Percentiles rank a stretch among this genome's conserved stretches.
Evolutionary conservation across 2,329 filamentous ascomycete genomes (phyloP).

Genomic region (Aspergillus persii): DNA sequence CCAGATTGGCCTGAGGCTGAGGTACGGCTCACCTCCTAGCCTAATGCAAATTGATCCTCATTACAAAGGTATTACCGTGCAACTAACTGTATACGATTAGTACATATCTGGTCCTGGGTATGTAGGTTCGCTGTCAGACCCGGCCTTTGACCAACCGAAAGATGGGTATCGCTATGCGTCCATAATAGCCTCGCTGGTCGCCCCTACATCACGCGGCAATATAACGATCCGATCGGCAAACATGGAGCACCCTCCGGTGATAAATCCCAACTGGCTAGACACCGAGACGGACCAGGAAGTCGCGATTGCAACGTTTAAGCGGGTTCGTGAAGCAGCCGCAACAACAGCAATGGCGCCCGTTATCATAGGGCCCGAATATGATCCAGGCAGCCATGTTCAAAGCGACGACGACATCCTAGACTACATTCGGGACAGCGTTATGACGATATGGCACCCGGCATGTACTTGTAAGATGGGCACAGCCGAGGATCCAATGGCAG

Average conservation of each 20-base stretch:
- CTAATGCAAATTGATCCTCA: not conserved
- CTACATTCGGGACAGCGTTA: slow-evolving; percentile 23
- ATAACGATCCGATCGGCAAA: slow-evolving; percentile 42
- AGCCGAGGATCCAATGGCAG: slow-evolving; percentile 26
- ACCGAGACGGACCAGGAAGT: slow-evolving; percentile 43
- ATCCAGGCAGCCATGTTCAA: slow-evolving; percentile 35
- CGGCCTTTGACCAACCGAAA: slow-evolving; percentile 8
- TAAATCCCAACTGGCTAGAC: slow-evolving; percentile 48
- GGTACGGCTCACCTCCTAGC: not conserved
- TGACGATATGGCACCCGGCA: slow-evolving; percentile 34
- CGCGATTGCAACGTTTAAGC: slow-evolving; percentile 42
- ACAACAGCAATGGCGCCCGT: slow-evolving; percentile 24
- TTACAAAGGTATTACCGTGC: not conserved
- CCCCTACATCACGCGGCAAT: slow-evolving; percentile 46
- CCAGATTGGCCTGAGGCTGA: slow-evolving; percentile 31
- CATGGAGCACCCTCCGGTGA: slow-evolving; percentile 36
- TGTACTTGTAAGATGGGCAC: slow-evolving; percentile 41
- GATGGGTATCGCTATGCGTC: slow-evolving; percentile 34
- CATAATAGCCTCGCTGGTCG: slow-evolving; percentile 34
- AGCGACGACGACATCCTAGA: slow-evolving; percentile 43
- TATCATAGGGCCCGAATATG: slow-evolving; percentile 32
- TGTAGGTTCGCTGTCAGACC: slow-evolving; percentile 14
- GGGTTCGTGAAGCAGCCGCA: slow-evolving; percentile 37
- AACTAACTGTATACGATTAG: slow-evolving; percentile 2
- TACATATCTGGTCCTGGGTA: slow-evolving; percentile 22